Conservation (phyloP, 768 basidiomycete genomes). For the Boletus rufocinnamomeus region DNA sequence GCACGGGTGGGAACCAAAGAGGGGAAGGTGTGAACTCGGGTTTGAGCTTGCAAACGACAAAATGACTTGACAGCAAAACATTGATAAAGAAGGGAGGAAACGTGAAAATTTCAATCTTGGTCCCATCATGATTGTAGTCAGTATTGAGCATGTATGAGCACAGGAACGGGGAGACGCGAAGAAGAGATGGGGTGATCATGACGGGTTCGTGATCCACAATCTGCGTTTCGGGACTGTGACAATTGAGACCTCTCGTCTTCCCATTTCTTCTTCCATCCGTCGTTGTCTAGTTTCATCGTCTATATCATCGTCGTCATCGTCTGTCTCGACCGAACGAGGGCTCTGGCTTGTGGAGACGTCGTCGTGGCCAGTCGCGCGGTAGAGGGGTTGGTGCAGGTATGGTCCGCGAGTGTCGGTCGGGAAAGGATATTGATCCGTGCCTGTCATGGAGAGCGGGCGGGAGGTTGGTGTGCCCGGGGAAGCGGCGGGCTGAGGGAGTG, state of each 20-base stretch:
- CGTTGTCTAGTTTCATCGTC: slow-evolving; percentile 75
- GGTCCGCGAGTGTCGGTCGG: slow-evolving; percentile 53
- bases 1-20: slow-evolving; percentile 11
- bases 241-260: slow-evolving; percentile 80
- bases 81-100: slow-evolving; percentile 10
- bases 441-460: slow-evolving; percentile 42
- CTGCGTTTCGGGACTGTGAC: slow-evolving; percentile 74
- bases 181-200: slow-evolving; percentile 28
- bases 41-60: slow-evolving; percentile 17
- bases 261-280: slow-evolving; percentile 81
- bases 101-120: slow-evolving; percentile 7
- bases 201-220: slow-evolving; percentile 73
- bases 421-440: slow-evolving; percentile 46
- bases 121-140: slow-evolving; percentile 23
- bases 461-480: slow-evolving; percentile 41
- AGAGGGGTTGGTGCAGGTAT: slow-evolving; percentile 68
- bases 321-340: slow-evolving; percentile 54
- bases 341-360: slow-evolving; percentile 40
- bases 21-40: slow-evolving; percentile 1
- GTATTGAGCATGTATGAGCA: slow-evolving; percentile 23
- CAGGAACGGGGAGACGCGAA: slow-evolving; percentile 1
- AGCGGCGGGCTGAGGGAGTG: slow-evolving; percentile 31
- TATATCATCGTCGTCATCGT: slow-evolving; percentile 67
- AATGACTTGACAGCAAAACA: slow-evolving; percentile 18
- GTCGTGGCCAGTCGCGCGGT: slow-evolving; percentile 50